A percentile compares a stretch with the other conserved stretches of the same genome.
Conservation (phyloP, 306 rosid species). For the Parietaria judaica region DNA sequence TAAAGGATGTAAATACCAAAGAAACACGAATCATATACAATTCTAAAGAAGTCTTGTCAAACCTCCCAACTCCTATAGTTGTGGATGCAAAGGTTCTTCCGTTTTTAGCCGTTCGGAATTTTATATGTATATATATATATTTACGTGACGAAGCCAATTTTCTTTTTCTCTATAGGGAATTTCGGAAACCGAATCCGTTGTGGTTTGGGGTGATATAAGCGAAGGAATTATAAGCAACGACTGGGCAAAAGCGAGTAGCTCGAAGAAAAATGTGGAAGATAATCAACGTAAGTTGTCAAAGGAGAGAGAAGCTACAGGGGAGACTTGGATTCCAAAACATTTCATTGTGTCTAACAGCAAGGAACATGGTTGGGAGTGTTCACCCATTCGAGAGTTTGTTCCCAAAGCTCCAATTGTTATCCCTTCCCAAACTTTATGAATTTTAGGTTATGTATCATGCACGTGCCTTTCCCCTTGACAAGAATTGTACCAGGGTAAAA, state of each 20-base stretch:
- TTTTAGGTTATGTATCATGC: too few relatives aligned
- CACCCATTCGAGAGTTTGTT: constrained; percentile 48
- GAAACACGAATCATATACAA: constrained; percentile 44
- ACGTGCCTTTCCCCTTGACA: too few relatives aligned
- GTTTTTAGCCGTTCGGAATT: too few relatives aligned
- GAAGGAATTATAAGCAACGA: constrained; percentile 52
- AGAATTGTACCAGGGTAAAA: too few relatives aligned
- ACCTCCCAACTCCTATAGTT: constrained; percentile 54
- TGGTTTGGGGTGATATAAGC: constrained; percentile 67
- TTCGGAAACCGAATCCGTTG: constrained; percentile 62
- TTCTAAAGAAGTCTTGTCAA: constrained; percentile 60
- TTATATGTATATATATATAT: too few relatives aligned
- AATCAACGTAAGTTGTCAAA: constrained; percentile 45
- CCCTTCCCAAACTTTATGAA: background rate
- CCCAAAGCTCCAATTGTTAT: constrained; percentile 55
- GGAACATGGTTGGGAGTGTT: constrained; percentile 72
- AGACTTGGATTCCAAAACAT: constrained; percentile 73
- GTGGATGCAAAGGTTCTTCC: constrained; percentile 40
- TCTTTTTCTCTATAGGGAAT: constrained; percentile 27
- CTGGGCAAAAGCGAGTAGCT: constrained; percentile 76
- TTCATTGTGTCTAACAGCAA: constrained; percentile 45
- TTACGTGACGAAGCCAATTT: background rate
- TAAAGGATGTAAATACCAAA: constrained; percentile 47
- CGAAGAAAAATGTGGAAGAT: constrained; percentile 62
- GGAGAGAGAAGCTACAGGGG: constrained; percentile 47